phyloP scores from a whole-genome alignment of 164 flowering plant species.

The Magnolia officinalis region DNA sequence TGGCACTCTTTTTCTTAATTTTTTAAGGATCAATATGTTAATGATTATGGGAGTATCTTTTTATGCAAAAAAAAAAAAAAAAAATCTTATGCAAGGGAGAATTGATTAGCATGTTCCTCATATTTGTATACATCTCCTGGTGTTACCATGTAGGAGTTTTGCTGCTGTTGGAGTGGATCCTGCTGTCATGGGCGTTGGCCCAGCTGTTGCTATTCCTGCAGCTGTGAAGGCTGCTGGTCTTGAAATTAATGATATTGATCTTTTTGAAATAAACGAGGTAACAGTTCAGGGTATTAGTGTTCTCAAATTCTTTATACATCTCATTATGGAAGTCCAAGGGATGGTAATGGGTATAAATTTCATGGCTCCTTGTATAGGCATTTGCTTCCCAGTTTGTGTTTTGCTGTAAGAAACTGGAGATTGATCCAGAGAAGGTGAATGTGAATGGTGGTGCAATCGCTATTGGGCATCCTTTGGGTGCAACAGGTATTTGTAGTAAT shows the following conservation, averaged over 20 bases:
- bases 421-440: constrained; percentile 86
- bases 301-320: neutral
- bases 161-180: constrained; percentile 98
- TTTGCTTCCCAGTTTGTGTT: constrained; percentile 90
- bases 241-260: constrained; percentile 78
- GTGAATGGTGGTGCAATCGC: constrained; percentile 81
- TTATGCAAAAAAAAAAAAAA: too few relatives aligned
- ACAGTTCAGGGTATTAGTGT: neutral
- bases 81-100: too few relatives aligned
- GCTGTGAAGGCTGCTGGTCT: constrained; percentile 95
- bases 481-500: constrained; percentile 65
- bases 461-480: constrained; percentile 89
- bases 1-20: too few relatives aligned
- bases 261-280: constrained; percentile 98
- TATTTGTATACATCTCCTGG: too few relatives aligned
- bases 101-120: too few relatives aligned
- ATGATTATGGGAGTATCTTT: too few relatives aligned
- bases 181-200: constrained; percentile 93
- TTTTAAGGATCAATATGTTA: too few relatives aligned
- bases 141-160: constrained; percentile 53
- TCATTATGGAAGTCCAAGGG: neutral
- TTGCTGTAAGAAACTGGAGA: constrained; percentile 73
- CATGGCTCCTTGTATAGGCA: constrained; percentile 44
- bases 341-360: neutral
- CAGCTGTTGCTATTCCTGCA: constrained; percentile 96